Evolutionary conservation across 2,329 filamentous ascomycete species (phyloP).

Genomic region (Sarocladium brachiariae): DNA sequence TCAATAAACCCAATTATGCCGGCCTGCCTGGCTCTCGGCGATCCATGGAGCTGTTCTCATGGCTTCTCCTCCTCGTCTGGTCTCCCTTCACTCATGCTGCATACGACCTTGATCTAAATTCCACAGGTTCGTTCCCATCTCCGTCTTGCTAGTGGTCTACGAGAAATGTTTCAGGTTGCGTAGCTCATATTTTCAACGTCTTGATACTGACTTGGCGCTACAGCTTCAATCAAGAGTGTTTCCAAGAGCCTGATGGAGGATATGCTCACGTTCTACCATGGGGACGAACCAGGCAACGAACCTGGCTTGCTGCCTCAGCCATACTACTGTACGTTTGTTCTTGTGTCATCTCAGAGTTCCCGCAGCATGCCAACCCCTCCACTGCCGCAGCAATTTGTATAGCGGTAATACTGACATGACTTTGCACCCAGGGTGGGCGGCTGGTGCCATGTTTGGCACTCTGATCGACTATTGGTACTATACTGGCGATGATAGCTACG

Average conservation of each 20-base stretch:
- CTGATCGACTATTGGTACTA: conserved; percentile 83
- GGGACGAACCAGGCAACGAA: conserved; percentile 41
- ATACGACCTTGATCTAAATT: conserved; percentile 3
- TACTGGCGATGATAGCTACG: conserved; percentile 67
- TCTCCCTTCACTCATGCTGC: not conserved
- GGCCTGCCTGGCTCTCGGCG: not conserved
- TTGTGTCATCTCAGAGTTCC: too few species aligned
- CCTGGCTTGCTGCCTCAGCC: conserved; percentile 46
- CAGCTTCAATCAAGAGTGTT: conserved; percentile 43
- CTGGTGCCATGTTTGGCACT: conserved; percentile 62
- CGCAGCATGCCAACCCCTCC: not conserved
- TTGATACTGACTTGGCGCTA: not conserved
- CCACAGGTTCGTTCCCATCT: not conserved
- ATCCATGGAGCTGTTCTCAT: not conserved
- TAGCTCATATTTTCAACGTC: not conserved
- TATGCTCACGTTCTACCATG: conserved; percentile 36
- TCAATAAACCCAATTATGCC: not conserved
- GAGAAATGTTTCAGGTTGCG: not conserved
- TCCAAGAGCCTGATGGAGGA: conserved; percentile 45
- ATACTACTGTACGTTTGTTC: conserved; percentile 44
- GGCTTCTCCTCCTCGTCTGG: conserved; percentile 1
- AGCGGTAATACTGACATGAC: not conserved
- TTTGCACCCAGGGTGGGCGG: conserved; percentile 56
- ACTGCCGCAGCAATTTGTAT: not conserved
- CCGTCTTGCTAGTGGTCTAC: not conserved